phyloP scores from a whole-genome alignment of 352 stramenopile species.

The Phytophthora aleatoria region DNA sequence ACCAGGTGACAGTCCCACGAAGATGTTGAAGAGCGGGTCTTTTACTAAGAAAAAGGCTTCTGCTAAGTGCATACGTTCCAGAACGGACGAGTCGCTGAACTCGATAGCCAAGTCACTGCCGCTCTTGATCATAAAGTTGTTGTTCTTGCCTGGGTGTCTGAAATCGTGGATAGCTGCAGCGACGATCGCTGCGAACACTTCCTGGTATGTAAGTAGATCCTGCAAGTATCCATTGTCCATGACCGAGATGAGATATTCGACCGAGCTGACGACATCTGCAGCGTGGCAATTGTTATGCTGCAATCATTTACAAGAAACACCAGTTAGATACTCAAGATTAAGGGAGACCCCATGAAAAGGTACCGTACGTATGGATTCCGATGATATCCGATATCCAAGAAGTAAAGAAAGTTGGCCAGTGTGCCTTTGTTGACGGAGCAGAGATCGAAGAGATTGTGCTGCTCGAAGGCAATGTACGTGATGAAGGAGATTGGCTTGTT shows the following conservation, averaged over 20 bases:
- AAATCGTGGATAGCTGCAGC: slow-evolving; percentile 88
- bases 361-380: slow-evolving; percentile 78
- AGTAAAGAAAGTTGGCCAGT: slow-evolving; percentile 81
- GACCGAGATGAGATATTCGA: slow-evolving; percentile 83
- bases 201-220: slow-evolving; percentile 78
- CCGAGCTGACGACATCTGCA: slow-evolving; percentile 79
- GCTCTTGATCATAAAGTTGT: slow-evolving; percentile 87
- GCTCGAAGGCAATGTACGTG: slow-evolving; percentile 84
- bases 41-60: slow-evolving; percentile 80
- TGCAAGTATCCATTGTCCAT: slow-evolving; percentile 84
- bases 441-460: slow-evolving; percentile 81
- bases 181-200: slow-evolving; percentile 82
- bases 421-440: slow-evolving; percentile 76
- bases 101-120: slow-evolving; percentile 73
- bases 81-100: slow-evolving; percentile 83
- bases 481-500: slow-evolving; percentile 84
- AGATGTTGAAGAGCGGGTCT: slow-evolving; percentile 78
- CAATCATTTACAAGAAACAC: slow-evolving; percentile 25
- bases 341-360: background rate
- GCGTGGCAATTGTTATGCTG: slow-evolving; percentile 86
- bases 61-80: slow-evolving; percentile 87
- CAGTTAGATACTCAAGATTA: slow-evolving; percentile 4
- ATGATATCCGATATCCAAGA: slow-evolving; percentile 82
- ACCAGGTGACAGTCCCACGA: slow-evolving; percentile 57
- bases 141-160: slow-evolving; percentile 81